Evolutionary conservation across 2,329 filamentous ascomycete species (phyloP).

Genomic region (Neofusicoccum cordaticola): DNA sequence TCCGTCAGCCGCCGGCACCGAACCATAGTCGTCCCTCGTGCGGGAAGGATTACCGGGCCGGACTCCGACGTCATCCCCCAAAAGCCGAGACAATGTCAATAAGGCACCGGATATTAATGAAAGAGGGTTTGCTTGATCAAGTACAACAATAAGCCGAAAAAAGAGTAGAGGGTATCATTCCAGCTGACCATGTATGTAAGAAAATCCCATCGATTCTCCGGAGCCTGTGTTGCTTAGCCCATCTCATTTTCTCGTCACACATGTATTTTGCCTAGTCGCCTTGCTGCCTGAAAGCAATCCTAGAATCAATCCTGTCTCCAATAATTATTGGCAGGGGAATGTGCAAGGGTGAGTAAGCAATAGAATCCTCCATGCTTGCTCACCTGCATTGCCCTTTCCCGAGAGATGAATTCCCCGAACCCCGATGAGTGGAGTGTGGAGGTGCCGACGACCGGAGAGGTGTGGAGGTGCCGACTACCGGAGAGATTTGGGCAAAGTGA

Average conservation of each 20-base stretch:
- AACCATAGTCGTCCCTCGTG: too few relatives aligned
- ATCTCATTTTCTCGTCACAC: background rate
- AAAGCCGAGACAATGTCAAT: too few relatives aligned
- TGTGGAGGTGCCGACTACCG: too few relatives aligned
- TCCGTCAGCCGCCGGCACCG: too few relatives aligned
- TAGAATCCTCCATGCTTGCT: background rate
- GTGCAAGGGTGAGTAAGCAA: background rate
- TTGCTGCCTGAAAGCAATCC: background rate
- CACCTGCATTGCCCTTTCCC: background rate
- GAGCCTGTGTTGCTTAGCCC: background rate
- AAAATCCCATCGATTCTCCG: background rate
- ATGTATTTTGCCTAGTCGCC: background rate
- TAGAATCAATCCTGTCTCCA: background rate
- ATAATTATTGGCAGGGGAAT: background rate
- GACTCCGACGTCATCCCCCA: too few relatives aligned
- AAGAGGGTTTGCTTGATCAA: too few relatives aligned
- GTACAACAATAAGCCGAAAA: background rate
- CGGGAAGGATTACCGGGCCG: too few relatives aligned
- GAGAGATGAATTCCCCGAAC: background rate
- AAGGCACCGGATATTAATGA: too few relatives aligned
- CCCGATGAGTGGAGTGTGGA: background rate
- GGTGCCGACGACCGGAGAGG: too few relatives aligned
- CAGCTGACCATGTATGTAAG: background rate
- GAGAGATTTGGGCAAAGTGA: background rate
- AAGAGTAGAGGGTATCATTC: conserved; percentile 2